phyloP scores from a whole-genome alignment of 192 early-diverging fungal genomes.

The Coemansia sp. region DNA sequence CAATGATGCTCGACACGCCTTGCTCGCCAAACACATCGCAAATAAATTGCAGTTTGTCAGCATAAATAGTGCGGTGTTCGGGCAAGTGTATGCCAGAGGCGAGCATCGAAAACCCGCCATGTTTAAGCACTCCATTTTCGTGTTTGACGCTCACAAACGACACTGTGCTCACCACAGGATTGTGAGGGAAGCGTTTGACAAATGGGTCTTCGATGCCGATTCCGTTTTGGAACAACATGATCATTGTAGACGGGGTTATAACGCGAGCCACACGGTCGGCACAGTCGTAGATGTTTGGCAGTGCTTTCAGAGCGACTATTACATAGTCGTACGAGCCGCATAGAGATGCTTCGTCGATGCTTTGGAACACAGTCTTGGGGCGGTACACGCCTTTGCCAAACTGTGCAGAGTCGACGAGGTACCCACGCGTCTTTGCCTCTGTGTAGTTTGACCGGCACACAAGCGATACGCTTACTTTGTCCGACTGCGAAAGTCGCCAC shows the following conservation, averaged over 20 bases:
- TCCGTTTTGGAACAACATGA: constrained; percentile 46
- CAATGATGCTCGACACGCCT: constrained; percentile 41
- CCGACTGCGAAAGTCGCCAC: constrained; percentile 40
- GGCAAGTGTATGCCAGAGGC: constrained; percentile 34
- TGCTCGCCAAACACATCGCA: constrained; percentile 25
- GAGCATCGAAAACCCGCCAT: constrained; percentile 49
- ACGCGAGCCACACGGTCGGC: constrained; percentile 23
- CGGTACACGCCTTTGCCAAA: constrained; percentile 31
- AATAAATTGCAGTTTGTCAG: constrained; percentile 22
- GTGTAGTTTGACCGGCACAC: constrained; percentile 52
- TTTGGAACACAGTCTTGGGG: constrained; percentile 22
- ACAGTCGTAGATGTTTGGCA: constrained; percentile 51
- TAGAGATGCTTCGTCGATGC: constrained; percentile 30
- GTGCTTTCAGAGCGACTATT: constrained; percentile 47
- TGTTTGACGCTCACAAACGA: constrained; percentile 49
- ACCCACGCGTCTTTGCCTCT: constrained; percentile 19
- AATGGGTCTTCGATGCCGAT: constrained; percentile 46
- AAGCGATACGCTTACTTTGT: constrained; percentile 28
- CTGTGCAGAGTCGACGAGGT: constrained; percentile 32
- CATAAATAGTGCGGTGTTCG: too few species aligned
- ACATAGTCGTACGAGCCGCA: constrained; percentile 43
- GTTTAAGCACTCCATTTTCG: constrained; percentile 17
- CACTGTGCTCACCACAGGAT: constrained; percentile 36
- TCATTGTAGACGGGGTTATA: constrained; percentile 24
- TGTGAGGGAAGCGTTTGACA: constrained; percentile 20